Percentiles rank a stretch among this genome's conserved stretches.
These are phyloP conservation scores for Sporodiniella umbellata DNA, from an alignment of 371 early-diverging fungal genomes.

Conservation along the genomic window DNA sequence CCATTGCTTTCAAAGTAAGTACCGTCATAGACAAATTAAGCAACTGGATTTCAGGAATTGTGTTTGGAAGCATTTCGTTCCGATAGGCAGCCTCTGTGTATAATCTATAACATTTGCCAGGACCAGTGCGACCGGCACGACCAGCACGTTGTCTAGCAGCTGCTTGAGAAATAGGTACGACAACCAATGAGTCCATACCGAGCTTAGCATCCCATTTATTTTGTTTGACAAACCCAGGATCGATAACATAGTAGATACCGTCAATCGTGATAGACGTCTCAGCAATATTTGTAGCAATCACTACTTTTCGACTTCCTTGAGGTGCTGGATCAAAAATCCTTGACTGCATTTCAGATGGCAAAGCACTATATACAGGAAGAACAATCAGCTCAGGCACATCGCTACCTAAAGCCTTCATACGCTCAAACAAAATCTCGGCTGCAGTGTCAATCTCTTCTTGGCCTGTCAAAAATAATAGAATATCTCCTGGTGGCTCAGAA, in stretches of 20 bases:
- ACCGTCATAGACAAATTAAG: conserved; percentile 92
- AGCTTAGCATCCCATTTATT: conserved; percentile 93
- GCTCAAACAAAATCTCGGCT: conserved; percentile 86
- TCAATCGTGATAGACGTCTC: conserved; percentile 99
- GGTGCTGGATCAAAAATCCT: conserved; percentile 95
- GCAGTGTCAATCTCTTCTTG: conserved; percentile 98
- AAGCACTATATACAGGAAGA: conserved; percentile 92
- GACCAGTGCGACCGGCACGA: conserved; percentile 97
- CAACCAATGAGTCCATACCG: conserved; percentile 93
- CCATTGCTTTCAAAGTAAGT: conserved; percentile 93
- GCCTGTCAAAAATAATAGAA: conserved; percentile 97
- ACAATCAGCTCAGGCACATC: conserved; percentile 91
- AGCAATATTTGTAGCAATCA: conserved; percentile 98
- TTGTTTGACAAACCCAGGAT: conserved; percentile 97
- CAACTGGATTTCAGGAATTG: conserved; percentile 98
- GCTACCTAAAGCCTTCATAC: conserved; percentile 95
- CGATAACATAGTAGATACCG: conserved; percentile 97
- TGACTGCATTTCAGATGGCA: conserved; percentile 93
- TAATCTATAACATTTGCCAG: conserved; percentile 95
- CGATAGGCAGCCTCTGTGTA: conserved; percentile 95
- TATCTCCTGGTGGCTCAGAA: conserved; percentile 94
- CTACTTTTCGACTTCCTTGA: conserved; percentile 89
- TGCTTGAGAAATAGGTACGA: conserved; percentile 93
- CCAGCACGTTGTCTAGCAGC: conserved; percentile 97
- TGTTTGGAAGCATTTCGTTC: conserved; percentile 94